phyloP scores from a whole-genome alignment of 2,329 filamentous ascomycete genomes.

The Akanthomyces muscarius region DNA sequence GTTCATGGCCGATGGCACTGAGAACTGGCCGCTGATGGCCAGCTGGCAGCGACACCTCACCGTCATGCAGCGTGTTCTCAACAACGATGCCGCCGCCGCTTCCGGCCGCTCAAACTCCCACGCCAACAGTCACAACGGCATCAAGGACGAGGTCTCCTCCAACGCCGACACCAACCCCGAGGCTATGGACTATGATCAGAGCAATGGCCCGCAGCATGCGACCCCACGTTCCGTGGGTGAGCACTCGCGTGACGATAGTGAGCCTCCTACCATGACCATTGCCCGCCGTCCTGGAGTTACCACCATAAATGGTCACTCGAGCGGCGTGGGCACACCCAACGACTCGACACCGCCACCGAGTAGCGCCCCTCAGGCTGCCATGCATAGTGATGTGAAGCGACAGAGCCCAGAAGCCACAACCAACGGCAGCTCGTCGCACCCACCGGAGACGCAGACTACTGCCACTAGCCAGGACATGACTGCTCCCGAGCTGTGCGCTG shows the following conservation, averaged over 20 bases:
- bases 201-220: conserved; percentile 28
- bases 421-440: conserved; percentile 30
- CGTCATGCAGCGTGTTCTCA: conserved; percentile 59
- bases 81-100: conserved; percentile 43
- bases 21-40: conserved; percentile 56
- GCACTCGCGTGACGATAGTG: conserved; percentile 46
- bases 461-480: conserved; percentile 51
- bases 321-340: conserved; percentile 30
- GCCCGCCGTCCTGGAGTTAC: conserved; percentile 51
- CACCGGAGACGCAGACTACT: conserved; percentile 31
- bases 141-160: conserved; percentile 54
- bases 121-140: conserved; percentile 27
- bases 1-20: conserved; percentile 55
- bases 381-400: conserved; percentile 35
- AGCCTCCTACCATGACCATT: conserved; percentile 42
- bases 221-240: conserved; percentile 36
- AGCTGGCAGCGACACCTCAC: conserved; percentile 58
- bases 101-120: conserved; percentile 33
- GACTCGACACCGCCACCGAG: conserved; percentile 16
- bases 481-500: conserved; percentile 52
- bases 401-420: conserved; percentile 30
- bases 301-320: conserved; percentile 56
- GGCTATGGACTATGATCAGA: conserved; percentile 54
- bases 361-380: conserved; percentile 21
- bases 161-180: conserved; percentile 54